Evolutionary conservation across 805 yeast species (phyloP).

Genomic region (Kuraishia borneana): DNA sequence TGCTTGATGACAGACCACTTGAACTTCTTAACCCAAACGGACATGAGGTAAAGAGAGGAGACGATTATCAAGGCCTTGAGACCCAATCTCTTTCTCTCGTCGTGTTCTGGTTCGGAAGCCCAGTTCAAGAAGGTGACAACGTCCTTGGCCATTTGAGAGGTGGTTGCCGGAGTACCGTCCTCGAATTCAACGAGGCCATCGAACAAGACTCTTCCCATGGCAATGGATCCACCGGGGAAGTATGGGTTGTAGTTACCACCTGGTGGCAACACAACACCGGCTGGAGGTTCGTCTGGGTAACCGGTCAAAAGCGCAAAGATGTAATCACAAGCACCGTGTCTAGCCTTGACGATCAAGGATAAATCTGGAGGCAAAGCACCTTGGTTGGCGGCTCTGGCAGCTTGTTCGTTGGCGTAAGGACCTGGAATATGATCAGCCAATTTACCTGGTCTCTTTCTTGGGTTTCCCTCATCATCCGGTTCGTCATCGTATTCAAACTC

Average conservation of each 20-base stretch:
- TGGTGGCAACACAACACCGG: conserved; percentile 86
- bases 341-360: conserved; percentile 93
- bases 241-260: conserved; percentile 98
- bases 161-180: conserved; percentile 97
- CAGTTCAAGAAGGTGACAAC: conserved; percentile 93
- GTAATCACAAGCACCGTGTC: conserved; percentile 97
- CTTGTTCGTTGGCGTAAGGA: conserved; percentile 96
- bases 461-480: conserved; percentile 93
- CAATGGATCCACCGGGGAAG: conserved; percentile 99
- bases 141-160: conserved; percentile 99
- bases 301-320: conserved; percentile 93
- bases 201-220: conserved; percentile 97
- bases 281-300: conserved; percentile 98
- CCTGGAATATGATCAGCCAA: conserved; percentile 90
- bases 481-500: conserved; percentile 96
- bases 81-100: conserved; percentile 95
- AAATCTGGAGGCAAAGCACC: conserved; percentile 99
- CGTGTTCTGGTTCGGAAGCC: conserved; percentile 98
- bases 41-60: conserved; percentile 67
- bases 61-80: conserved; percentile 78
- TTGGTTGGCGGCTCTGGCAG: conserved; percentile 99
- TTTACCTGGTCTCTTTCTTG: conserved; percentile 97
- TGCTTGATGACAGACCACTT: conserved; percentile 95
- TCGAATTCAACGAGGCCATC: conserved; percentile 97
- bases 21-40: conserved; percentile 93